Evolutionary conservation across 495 filamentous ascomycete species (phyloP), one percentile per base, ranked within the genome.

Genomic region (Penicillium riverlandense): DNA sequence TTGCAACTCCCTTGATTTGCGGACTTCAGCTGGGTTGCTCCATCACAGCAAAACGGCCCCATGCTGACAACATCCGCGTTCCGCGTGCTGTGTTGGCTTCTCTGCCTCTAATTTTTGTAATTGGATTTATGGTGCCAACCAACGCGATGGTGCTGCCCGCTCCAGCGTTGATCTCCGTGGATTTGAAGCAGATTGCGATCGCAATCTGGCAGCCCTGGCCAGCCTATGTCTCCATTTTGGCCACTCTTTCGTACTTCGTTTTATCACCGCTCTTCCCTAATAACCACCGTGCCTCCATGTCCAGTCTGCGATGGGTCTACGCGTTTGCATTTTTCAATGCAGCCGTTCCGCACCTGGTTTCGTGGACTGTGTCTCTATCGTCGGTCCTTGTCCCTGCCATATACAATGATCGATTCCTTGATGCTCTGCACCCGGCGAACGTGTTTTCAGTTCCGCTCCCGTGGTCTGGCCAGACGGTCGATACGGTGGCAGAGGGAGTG

Each of bases 151-250:
- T 67, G n/a, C 48, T 80, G 16, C 78, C 78, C 1, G 56, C 68
- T 1, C 72, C 78, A 1, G 58, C 59, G 1, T 11, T 66, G 3
- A 54, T 79, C 13, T 55, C 53, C 6, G 57, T 66, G 8, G 65
- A 72, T 37, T 63, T 64, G 13, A 83, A 83, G 49, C 80, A 83
- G 41, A 61, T 63, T 29, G 67, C 71, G 47, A 75, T 82, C 39
- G 76, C 80, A 0, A 37, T 77, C 39, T 83, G 80, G 79, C 78
- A 82, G 46, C 61, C 66, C 0, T 84, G 81, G 57, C 80, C 80
- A 0, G 50, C 75, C 16, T 76, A 79, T 43, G 52, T 62, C 8
- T 62, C 62, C 7, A 58, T 69, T 13, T 49, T 71, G 4, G 47
- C 57, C 7, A 61, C 66, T 0, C 28, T 65, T 9, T 41, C 65